These are phyloP conservation scores for Volutella citrinella DNA, from an alignment of 2,329 filamentous ascomycete species.

Conservation along the genomic window DNA sequence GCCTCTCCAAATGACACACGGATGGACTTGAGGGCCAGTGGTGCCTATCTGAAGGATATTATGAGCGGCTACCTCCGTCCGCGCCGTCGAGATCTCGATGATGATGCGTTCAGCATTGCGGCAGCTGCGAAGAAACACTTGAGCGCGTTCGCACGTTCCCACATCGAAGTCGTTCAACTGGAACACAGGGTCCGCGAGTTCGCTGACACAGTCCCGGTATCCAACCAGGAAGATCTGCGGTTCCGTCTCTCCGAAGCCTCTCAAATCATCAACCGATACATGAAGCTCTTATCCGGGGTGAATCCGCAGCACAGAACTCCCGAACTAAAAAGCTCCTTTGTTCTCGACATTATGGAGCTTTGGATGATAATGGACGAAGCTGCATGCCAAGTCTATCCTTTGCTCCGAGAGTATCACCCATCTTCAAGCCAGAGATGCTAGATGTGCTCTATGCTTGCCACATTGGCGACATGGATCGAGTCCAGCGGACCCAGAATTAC, in stretches of 20 bases:
- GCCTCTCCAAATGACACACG: constrained; percentile 13
- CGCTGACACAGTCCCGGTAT: constrained; percentile 3
- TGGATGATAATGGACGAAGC: constrained; percentile 20
- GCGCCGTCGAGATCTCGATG: background rate
- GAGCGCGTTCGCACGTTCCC: constrained; percentile 9
- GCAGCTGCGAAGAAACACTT: constrained; percentile 18
- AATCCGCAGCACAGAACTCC: constrained; percentile 12
- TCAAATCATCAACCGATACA: constrained; percentile 9
- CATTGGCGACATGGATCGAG: constrained; percentile 15
- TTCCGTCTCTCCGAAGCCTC: constrained; percentile 6
- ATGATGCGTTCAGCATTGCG: constrained; percentile 9
- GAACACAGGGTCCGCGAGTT: constrained; percentile 8
- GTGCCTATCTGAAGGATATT: constrained; percentile 9
- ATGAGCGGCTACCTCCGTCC: constrained; percentile 12
- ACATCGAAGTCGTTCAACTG: constrained; percentile 14
- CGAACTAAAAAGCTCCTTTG: constrained; percentile 19
- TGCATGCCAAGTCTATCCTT: constrained; percentile 17
- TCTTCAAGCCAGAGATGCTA: constrained; percentile 21
- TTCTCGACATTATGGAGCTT: constrained; percentile 21
- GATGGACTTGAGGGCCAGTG: constrained; percentile 17
- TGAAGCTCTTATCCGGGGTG: constrained; percentile 7
- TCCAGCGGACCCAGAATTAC: constrained; percentile 19
- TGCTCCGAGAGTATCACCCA: constrained; percentile 18
- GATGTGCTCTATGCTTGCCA: constrained; percentile 16
- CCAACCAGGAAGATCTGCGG: background rate